Conservation (phyloP, 148 eudicot genomes). For the Beta vulgaris region DNA sequence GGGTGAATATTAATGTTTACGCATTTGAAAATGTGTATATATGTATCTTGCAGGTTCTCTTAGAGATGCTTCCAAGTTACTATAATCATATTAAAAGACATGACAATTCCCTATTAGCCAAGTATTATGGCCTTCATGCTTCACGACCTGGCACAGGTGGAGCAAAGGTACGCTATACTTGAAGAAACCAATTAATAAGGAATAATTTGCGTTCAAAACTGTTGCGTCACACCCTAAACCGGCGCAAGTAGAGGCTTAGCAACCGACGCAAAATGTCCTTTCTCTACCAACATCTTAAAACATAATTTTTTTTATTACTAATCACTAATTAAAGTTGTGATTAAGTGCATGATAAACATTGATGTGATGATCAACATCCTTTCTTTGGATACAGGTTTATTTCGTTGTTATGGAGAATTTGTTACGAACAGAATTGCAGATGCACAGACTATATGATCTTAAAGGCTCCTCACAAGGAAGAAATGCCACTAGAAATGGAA, state of each 20-base stretch:
- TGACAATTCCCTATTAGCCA: conserved; percentile 30
- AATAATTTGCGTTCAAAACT: no score
- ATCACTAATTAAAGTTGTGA: no score
- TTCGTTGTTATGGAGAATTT: conserved; percentile 48
- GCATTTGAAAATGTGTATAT: neutral
- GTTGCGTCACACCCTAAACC: no score
- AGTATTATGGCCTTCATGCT: conserved; percentile 48
- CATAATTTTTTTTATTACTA: no score
- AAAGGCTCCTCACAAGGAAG: conserved; percentile 50
- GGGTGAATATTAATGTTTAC: neutral
- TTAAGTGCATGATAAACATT: no score
- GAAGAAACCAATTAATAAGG: no score
- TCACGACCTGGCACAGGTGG: conserved; percentile 36
- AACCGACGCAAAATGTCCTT: no score
- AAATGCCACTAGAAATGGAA: conserved; percentile 27
- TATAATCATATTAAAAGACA: conserved; percentile 30
- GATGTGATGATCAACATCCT: neutral
- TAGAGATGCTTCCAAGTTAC: conserved; percentile 37
- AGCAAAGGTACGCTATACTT: conserved; percentile 28
- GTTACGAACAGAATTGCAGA: conserved; percentile 29
- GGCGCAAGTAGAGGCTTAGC: no score
- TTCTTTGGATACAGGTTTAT: conserved; percentile 32
- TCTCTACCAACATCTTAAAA: no score
- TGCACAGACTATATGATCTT: conserved; percentile 42
- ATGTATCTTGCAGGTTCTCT: conserved; percentile 30